Evolutionary conservation across 1,139 yeast species (phyloP).

Genomic region (Taphrina pruni): DNA sequence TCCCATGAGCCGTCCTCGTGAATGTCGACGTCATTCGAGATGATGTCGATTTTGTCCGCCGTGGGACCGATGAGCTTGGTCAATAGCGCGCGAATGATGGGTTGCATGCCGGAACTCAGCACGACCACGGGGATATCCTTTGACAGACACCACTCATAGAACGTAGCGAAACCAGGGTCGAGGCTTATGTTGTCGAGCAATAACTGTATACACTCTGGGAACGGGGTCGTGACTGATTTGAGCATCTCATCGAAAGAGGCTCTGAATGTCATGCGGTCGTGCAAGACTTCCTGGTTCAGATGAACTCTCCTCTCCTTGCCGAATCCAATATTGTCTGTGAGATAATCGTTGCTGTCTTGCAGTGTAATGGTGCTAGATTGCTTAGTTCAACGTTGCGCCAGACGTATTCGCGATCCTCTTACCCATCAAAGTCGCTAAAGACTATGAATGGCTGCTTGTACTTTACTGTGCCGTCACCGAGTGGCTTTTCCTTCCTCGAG

Average conservation of each 20-base stretch:
- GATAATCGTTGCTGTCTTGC: constrained; percentile 57
- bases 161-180: constrained; percentile 87
- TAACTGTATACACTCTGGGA: constrained; percentile 77
- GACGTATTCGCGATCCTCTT: background rate
- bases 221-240: constrained; percentile 74
- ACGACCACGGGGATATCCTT: constrained; percentile 74
- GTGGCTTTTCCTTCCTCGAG: constrained; percentile 15
- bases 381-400: background rate
- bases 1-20: constrained; percentile 72
- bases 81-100: constrained; percentile 79
- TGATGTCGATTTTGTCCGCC: constrained; percentile 72
- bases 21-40: constrained; percentile 75
- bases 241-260: constrained; percentile 87
- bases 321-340: constrained; percentile 74
- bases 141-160: constrained; percentile 77
- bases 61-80: constrained; percentile 75
- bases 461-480: constrained; percentile 38
- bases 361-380: constrained; percentile 28
- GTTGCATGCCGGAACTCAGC: constrained; percentile 90
- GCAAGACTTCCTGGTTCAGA: constrained; percentile 73
- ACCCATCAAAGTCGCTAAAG: constrained; percentile 43
- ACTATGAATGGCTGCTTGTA: constrained; percentile 41
- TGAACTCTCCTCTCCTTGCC: constrained; percentile 71
- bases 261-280: constrained; percentile 70
- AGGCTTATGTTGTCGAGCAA: constrained; percentile 62